Base-by-base conservation (phyloP, 768 basidiomycete genomes). In the Lentinula raphanica region DNA sequence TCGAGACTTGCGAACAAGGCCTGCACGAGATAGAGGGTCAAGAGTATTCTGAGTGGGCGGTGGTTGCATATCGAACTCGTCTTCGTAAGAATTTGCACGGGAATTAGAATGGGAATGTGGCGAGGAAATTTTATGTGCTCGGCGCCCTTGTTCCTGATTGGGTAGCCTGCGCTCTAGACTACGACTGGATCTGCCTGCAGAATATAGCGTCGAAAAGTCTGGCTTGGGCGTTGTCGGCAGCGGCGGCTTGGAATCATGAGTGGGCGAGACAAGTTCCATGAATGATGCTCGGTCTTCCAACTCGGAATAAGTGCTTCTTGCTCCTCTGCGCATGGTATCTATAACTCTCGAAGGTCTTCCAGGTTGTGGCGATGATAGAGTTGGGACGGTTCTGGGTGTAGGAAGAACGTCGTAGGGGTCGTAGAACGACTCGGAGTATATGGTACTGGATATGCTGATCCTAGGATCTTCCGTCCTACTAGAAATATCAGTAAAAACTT, bases 21-120 rank as follows among this genome's bases (percentile, higher is more conserved):
- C 88, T 0, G 86, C 81, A 29, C 91, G 88, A 62, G 88, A 84
- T 11, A 78, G 75, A 17, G 83, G 72, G 61, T 76, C 75, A 48
- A 91, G 83, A 61, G 78, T 71, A 70, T 92, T 92, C 4, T 84
- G 85, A 2, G 87, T 88, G 1, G 84, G 82, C 0, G 87, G 86
- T 21, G 81, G 32, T 51, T 49, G 15, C 28, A 29, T 29, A 17
- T 36, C 28, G 19, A 62, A 17, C 25, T 42, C 15, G 39, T 56
- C 54, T 21, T 42, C 39, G 40, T 56, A 56, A 45, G 44, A 56
- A 42, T 56, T 56, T 29, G 51, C 13, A n/a, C 42, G 42, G 42
- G 42, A 42, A 21, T 49, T 49, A 19, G 48, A 40, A 17, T 28
- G 36, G 11, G 53, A 23, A 27, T 23, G 21, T 2, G 38, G 19